Base-by-base conservation (phyloP, 2,329 filamentous ascomycete species). In the Calonectria naviculata region DNA sequence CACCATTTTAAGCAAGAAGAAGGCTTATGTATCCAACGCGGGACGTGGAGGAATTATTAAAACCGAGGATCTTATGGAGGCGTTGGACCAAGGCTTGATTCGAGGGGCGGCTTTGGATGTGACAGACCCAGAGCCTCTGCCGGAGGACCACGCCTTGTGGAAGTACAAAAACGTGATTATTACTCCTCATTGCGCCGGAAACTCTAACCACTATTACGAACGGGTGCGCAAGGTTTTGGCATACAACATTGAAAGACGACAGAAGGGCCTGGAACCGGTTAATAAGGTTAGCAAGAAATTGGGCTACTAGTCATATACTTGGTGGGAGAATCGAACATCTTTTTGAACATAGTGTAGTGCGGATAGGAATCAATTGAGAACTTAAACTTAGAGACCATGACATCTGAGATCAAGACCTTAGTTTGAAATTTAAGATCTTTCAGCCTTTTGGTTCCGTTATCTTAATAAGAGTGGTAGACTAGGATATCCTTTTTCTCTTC, bases 81-180 rank as follows among this genome's bases (percentile, higher is more conserved):
- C 66, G 10, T 13, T 68, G 4, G 58, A 68, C 34, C 17, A n/a
- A 9, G 46, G 49, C 13, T 58, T 63, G 28, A 69, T 36, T 70
- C 8, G 83, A 21, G 92, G 92, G 12, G 93, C 93, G 0, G 92
- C 92, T 2, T 80, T 94, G 31, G 93, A 94, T 80, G 93, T 94
- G 0, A 91, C 92, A 2, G 92, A 94, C 72, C 93, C 92, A 0
- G 93, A 95, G 79, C 93, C 93, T 0, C 78, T 94, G 70, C 92
- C 92, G 5, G 49, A 54, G 38, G 47, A 65, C 8, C 63, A 65
- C 26, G 34, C 47, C 8, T n/a, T 65, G 19, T 65, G 63, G 47
- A 65, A 56, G 36, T 38, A 38, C 15, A 49, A 49, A 2, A 65
- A 65, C 46, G 38, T 65, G 8, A 44, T 54, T n/a, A 65, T 65